These are phyloP conservation scores for Talaromyces sp. DNA, from an alignment of 2,329 filamentous ascomycete species.

Conservation along the genomic window DNA sequence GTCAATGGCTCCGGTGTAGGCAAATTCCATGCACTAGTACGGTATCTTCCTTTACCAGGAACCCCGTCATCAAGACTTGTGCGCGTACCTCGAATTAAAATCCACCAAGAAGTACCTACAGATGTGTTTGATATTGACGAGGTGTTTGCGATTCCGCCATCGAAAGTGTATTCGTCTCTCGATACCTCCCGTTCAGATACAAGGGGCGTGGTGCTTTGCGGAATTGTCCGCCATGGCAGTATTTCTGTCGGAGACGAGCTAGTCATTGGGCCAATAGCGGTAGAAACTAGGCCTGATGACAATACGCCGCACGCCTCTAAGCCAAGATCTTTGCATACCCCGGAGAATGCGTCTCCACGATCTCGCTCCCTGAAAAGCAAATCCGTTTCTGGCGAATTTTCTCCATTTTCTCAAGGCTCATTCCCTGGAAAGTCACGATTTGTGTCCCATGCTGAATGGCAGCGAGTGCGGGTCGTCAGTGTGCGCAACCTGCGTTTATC, in stretches of 20 bases:
- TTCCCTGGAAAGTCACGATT: conserved; percentile 45
- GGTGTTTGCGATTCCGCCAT: conserved; percentile 71
- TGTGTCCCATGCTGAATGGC: conserved; percentile 69
- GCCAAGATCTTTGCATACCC: conserved; percentile 16
- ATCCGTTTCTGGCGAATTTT: conserved; percentile 34
- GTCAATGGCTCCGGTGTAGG: conserved; percentile 80
- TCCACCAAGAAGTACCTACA: conserved; percentile 49
- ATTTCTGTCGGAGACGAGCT: conserved; percentile 75
- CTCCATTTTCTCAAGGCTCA: conserved; percentile 29
- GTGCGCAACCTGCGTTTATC: conserved; percentile 84
- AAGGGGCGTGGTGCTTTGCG: conserved; percentile 73
- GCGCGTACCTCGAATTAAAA: conserved; percentile 20
- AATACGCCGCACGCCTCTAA: conserved; percentile 33
- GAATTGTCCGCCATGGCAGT: conserved; percentile 74
- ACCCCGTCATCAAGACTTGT: conserved; percentile 26
- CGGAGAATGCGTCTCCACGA: conserved; percentile 24
- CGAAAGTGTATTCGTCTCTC: conserved; percentile 51
- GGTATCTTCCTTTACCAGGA: conserved; percentile 67
- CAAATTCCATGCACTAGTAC: conserved; percentile 75
- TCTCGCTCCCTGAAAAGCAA: conserved; percentile 28
- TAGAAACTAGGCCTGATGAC: conserved; percentile 50
- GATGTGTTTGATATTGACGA: conserved; percentile 88
- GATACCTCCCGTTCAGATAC: conserved; percentile 45
- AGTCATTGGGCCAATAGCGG: conserved; percentile 70
- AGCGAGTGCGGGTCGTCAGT: conserved; percentile 74